Percentiles rank a stretch among this genome's conserved stretches.
phyloP scores from a whole-genome alignment of 345 rosid species.

The Eucalyptus regnans region DNA sequence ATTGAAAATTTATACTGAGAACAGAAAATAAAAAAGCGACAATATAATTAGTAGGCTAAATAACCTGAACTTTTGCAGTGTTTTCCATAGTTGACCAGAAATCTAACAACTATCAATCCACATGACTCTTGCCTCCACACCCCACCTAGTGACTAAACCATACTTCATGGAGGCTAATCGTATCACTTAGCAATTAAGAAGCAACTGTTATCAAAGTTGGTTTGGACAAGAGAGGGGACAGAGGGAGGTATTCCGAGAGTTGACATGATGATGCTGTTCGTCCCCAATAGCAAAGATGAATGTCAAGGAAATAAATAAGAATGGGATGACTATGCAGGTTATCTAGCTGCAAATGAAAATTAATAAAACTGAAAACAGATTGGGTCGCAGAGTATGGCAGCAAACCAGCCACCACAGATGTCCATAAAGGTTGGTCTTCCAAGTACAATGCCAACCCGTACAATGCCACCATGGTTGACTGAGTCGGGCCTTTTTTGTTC shows the following conservation, averaged over 20 bases:
- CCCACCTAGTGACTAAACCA: not conserved
- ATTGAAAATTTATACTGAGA: not conserved
- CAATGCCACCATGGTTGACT: not conserved
- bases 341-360: not conserved
- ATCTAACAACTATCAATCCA: not conserved
- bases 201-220: not conserved
- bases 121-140: not conserved
- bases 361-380: not conserved
- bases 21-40: not conserved
- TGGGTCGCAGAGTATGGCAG: not conserved
- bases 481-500: not conserved
- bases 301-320: not conserved
- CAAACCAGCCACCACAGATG: not conserved
- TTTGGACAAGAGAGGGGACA: not conserved
- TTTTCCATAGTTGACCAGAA: not conserved
- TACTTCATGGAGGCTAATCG: not conserved
- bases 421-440: not conserved
- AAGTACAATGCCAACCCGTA: not conserved
- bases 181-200: not conserved
- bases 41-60: not conserved
- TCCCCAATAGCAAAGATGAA: not conserved
- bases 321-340: not conserved
- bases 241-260: not conserved
- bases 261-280: not conserved
- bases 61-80: not conserved